Percentiles rank a stretch among this genome's conserved stretches.
These are phyloP conservation scores for Friedmanniomyces simplex DNA, from an alignment of 495 filamentous ascomycete species.

Conservation along the genomic window DNA sequence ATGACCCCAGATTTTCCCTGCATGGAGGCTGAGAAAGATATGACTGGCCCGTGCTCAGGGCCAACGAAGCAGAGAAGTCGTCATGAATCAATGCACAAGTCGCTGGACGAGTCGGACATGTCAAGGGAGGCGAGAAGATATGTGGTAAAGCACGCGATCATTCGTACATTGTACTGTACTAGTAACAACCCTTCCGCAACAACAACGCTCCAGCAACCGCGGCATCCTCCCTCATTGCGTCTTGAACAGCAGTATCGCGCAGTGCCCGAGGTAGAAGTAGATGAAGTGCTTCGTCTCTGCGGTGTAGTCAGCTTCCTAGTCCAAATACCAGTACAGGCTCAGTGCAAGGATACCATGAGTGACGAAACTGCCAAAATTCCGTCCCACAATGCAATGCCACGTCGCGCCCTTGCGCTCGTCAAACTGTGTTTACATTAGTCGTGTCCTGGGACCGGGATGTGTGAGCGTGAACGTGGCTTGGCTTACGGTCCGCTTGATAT, in stretches of 20 bases:
- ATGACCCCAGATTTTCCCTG: neutral
- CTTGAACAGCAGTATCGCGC: constrained; percentile 97
- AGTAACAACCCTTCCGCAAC: no score
- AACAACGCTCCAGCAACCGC: neutral
- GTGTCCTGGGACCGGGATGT: neutral
- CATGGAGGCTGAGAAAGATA: neutral
- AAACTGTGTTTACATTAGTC: constrained; percentile 44
- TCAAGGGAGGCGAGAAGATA: no score
- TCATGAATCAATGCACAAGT: no score
- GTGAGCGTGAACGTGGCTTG: neutral
- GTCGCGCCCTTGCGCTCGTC: constrained; percentile 85
- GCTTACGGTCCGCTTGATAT: constrained; percentile 89
- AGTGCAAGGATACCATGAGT: constrained; percentile 67
- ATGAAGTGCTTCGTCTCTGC: constrained; percentile 99
- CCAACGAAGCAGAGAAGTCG: no score
- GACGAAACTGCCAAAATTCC: constrained; percentile 98
- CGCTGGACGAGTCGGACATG: no score
- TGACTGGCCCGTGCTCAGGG: neutral
- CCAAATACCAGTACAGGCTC: neutral
- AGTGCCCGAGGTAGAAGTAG: constrained; percentile 99
- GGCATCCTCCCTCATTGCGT: constrained; percentile 54
- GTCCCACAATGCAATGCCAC: constrained; percentile 97
- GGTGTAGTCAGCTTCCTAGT: neutral
- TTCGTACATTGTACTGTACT: no score
- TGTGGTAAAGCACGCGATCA: no score